Evolutionary conservation across 2,329 filamentous ascomycete species (phyloP), one percentile per base, ranked within the genome.

Genomic region (Ophiostoma novo-ulmi): DNA sequence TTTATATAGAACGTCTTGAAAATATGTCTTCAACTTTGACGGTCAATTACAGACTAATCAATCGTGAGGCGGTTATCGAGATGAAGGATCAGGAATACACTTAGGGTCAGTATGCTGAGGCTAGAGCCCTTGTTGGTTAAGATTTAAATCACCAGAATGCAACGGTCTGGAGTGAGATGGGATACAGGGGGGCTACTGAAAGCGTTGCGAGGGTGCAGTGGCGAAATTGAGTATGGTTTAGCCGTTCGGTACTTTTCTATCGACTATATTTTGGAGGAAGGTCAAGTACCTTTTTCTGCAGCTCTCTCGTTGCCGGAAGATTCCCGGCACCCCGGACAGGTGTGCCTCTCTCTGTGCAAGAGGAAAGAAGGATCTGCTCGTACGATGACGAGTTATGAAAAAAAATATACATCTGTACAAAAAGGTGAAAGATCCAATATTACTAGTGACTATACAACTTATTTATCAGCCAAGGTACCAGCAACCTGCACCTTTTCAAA

Each of bases 311-410:
- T 58, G 22, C n/a, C 52, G 52, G 52, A 58, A 26, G n/a, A 58
- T 10, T 26, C 22, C 52, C 52, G 52, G 52, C 48, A 22, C 48
- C 48, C 48, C n/a, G n/a, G 48, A n/a, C 48, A 55, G 20, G 6
- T 55, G 48, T 22, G 48, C n/a, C 52, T 58, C n/a, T 58, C n/a
- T 58, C n/a, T 58, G 52, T 58, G 22, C 52, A 58, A 58, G 22
- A 26, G 20, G 5, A 14, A 5, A 6, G 44, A 55, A 58, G 52
- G 22, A 58, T 58, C 22, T 31, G n/a, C n/a, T 58, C 44, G 44
- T 48, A 48, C 44, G 17, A 39, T 13, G 11, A 39, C 10, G 11
- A 48, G 17, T 48, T 48, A 48, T 48, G 44, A 48, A 39, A 48
- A 48, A 5, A 14, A 3, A 31, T 31, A 31, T 31, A 31, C 17